Percentiles rank a stretch among this genome's conserved stretches.
These are phyloP conservation scores for Medakamo hakoo DNA, from an alignment of 139 green algal genomes.

Conservation along the genomic window DNA sequence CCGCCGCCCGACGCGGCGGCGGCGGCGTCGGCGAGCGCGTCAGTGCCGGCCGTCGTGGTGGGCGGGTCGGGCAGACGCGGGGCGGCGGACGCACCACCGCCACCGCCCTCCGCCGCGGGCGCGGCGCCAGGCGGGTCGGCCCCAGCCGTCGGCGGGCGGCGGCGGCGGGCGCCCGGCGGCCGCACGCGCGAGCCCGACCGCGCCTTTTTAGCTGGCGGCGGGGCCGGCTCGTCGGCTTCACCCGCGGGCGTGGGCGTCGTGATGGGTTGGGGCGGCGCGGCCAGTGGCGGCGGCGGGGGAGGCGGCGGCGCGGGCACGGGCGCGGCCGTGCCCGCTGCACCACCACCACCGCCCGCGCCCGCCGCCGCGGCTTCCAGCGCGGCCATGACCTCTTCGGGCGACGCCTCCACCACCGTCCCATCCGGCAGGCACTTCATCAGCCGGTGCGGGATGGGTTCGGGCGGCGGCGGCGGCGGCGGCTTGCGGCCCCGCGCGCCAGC, in stretches of 20 bases:
- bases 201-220: not conserved
- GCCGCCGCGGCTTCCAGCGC: not conserved
- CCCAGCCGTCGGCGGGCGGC: not conserved
- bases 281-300: not conserved
- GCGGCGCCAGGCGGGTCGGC: not conserved
- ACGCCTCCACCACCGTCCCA: constrained; percentile 1
- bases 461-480: no score
- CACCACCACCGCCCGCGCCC: not conserved
- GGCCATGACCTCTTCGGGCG: constrained; percentile 3
- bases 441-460: not conserved
- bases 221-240: constrained; percentile 1
- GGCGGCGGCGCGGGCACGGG: not conserved
- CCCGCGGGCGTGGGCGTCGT: not conserved
- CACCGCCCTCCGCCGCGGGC: not conserved
- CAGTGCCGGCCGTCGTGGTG: not conserved
- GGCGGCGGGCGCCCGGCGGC: not conserved
- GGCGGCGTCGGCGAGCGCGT: not conserved
- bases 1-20: not conserved
- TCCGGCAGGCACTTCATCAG: not conserved
- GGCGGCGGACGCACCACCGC: not conserved
- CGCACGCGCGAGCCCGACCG: not conserved
- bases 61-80: not conserved
- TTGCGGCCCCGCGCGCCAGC: no score
- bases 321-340: not conserved
- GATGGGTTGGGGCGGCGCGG: not conserved